Conservation (phyloP, 768 basidiomycete genomes). For the Phlebiopsis flavidoalba region DNA sequence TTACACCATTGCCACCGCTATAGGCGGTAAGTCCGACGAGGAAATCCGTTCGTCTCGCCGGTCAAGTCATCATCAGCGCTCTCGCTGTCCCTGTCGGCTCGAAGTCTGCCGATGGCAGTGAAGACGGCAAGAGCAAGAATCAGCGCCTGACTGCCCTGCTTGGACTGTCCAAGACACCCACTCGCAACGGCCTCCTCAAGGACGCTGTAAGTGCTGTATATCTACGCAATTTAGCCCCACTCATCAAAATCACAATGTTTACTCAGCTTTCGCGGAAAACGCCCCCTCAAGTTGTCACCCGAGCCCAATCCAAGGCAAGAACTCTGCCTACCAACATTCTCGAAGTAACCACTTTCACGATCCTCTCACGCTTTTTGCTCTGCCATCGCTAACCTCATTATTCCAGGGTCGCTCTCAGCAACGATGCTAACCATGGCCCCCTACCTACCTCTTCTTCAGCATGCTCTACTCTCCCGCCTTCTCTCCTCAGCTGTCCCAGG, state of each 20-base stretch:
- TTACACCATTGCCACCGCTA: conserved; percentile 63
- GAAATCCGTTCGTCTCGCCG: conserved; percentile 77
- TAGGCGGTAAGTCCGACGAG: conserved; percentile 72
- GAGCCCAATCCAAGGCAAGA: conserved; percentile 60
- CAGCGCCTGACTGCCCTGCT: conserved; percentile 81
- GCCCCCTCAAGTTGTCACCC: conserved; percentile 76
- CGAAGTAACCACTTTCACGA: conserved; percentile 92
- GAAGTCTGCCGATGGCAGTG: conserved; percentile 44
- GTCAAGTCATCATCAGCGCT: conserved; percentile 87
- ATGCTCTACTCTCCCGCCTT: conserved; percentile 86
- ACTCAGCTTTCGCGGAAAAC: conserved; percentile 75
- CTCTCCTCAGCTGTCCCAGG: conserved; percentile 88
- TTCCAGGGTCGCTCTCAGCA: conserved; percentile 57
- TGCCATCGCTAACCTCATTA: conserved; percentile 73
- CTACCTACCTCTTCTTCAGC: conserved; percentile 86
- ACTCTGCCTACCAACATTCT: conserved; percentile 88
- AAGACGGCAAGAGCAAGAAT: conserved; percentile 58
- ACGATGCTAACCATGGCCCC: conserved; percentile 62
- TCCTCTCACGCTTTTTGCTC: conserved; percentile 80
- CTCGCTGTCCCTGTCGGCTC: conserved; percentile 86
- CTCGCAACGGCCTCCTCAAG: conserved; percentile 76
- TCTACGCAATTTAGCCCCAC: not conserved
- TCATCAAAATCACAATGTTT: conserved; percentile 10
- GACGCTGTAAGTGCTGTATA: conserved; percentile 66
- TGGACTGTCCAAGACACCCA: conserved; percentile 79